phyloP scores from a whole-genome alignment of 1,284 basidiomycete species.

The Ceratorhiza oryzae-sativae region DNA sequence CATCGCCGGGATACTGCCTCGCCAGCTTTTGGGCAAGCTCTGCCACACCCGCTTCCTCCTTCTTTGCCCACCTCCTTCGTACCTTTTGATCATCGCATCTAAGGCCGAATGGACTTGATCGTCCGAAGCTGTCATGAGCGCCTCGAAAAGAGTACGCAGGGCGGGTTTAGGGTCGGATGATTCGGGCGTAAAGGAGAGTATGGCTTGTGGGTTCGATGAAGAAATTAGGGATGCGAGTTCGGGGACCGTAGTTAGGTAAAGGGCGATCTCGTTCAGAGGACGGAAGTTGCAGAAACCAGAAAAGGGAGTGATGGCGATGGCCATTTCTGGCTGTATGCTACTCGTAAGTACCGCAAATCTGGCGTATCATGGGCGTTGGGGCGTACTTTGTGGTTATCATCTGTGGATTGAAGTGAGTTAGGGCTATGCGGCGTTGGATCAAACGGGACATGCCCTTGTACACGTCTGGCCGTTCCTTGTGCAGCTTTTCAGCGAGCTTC shows the following conservation, averaged over 20 bases:
- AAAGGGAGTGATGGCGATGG: slow-evolving; percentile 92
- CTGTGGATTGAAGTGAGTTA: slow-evolving; percentile 52
- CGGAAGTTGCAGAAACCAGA: slow-evolving; percentile 91
- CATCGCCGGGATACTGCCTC: slow-evolving; percentile 87
- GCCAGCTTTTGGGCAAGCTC: slow-evolving; percentile 73
- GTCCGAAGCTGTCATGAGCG: slow-evolving; percentile 79
- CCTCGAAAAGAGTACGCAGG: slow-evolving; percentile 77
- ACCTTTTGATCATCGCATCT: slow-evolving; percentile 66
- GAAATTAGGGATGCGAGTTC: slow-evolving; percentile 82
- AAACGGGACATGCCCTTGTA: slow-evolving; percentile 78
- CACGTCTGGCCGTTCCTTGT: slow-evolving; percentile 77
- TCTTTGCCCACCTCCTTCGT: slow-evolving; percentile 57
- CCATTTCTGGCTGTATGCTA: slow-evolving; percentile 84
- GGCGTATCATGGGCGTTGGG: no score
- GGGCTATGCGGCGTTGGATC: slow-evolving; percentile 37
- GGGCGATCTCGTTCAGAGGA: slow-evolving; percentile 74
- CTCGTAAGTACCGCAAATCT: no score
- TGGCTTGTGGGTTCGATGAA: slow-evolving; percentile 57
- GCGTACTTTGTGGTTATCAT: slow-evolving; percentile 85
- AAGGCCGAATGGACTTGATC: slow-evolving; percentile 64
- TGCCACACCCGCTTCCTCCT: slow-evolving; percentile 55
- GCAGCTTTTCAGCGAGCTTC: slow-evolving; percentile 78
- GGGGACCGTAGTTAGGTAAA: slow-evolving; percentile 71
- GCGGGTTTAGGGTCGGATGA: slow-evolving; percentile 64
- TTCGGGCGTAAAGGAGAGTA: slow-evolving; percentile 50